These are phyloP conservation scores for Lunularia cruciata DNA, from an alignment of 225 moss, liverwort and hornwort species.

Conservation along the genomic window DNA sequence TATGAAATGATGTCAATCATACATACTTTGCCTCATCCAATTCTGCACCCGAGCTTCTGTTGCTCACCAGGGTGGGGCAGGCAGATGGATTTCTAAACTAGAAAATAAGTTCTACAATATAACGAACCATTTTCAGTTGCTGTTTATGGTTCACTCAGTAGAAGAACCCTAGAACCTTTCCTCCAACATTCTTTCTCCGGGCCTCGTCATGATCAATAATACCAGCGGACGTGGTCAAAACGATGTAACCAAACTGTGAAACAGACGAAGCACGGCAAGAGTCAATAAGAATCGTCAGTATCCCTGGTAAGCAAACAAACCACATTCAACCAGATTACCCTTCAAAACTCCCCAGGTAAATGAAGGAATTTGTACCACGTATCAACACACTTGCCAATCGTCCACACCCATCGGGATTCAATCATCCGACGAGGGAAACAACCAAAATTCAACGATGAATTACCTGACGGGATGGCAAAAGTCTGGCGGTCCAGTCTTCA, in stretches of 20 bases:
- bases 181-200: constrained; percentile 69
- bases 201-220: constrained; percentile 75
- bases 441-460: no score
- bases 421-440: no score
- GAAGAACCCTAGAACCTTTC: constrained; percentile 72
- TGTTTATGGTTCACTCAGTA: constrained; percentile 45
- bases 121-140: constrained; percentile 6
- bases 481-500: constrained; percentile 94
- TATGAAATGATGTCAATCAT: neutral
- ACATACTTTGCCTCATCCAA: constrained; percentile 4
- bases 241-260: constrained; percentile 75
- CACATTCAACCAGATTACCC: no score
- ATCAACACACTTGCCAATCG: no score
- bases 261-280: no score
- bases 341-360: no score
- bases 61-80: constrained; percentile 8
- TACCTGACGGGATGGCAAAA: constrained; percentile 89
- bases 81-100: neutral
- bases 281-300: no score
- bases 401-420: no score
- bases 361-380: no score
- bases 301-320: no score
- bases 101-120: neutral
- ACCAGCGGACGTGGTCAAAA: constrained; percentile 77
- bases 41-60: constrained; percentile 11